Percentiles rank a stretch among this genome's conserved stretches.
phyloP scores from a whole-genome alignment of 176 grass and related monocot species.

The Triticum urartu region DNA sequence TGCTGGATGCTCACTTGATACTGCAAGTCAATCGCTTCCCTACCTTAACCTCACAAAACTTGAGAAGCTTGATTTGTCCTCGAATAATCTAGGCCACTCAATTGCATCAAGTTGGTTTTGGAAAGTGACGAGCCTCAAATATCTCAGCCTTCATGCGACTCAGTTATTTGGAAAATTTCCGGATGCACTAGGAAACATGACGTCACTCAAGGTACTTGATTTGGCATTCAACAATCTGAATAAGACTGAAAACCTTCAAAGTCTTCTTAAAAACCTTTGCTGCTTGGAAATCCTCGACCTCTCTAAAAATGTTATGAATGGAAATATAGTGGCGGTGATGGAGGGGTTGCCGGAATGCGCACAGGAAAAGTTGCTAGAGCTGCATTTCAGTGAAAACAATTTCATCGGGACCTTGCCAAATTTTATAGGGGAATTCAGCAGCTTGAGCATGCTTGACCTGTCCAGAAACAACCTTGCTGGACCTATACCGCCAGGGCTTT shows the following conservation, averaged over 20 bases:
- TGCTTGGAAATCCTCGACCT: constrained; percentile 25
- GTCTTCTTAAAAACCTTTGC: constrained; percentile 1
- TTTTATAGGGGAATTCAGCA: not conserved
- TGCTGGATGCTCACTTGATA: not conserved
- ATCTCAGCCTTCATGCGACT: not conserved
- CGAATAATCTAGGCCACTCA: no score
- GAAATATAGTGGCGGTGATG: not conserved
- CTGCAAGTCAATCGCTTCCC: not conserved
- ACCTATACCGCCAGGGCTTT: not conserved
- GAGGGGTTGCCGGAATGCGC: not conserved
- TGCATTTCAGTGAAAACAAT: not conserved
- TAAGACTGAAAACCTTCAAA: not conserved
- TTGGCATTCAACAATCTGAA: not conserved
- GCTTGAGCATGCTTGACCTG: not conserved
- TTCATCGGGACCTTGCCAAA: constrained; percentile 21
- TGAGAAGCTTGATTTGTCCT: constrained; percentile 6
- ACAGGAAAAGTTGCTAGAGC: not conserved
- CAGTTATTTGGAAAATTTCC: no score
- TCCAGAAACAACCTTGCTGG: not conserved
- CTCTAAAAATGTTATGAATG: not conserved
- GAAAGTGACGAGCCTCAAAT: not conserved
- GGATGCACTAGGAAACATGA: no score
- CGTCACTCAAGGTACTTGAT: no score
- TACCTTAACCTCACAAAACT: no score
- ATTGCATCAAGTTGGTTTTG: not conserved